Base-by-base conservation (phyloP, 768 basidiomycete species). In the Chalciporus sphaerocephalus region DNA sequence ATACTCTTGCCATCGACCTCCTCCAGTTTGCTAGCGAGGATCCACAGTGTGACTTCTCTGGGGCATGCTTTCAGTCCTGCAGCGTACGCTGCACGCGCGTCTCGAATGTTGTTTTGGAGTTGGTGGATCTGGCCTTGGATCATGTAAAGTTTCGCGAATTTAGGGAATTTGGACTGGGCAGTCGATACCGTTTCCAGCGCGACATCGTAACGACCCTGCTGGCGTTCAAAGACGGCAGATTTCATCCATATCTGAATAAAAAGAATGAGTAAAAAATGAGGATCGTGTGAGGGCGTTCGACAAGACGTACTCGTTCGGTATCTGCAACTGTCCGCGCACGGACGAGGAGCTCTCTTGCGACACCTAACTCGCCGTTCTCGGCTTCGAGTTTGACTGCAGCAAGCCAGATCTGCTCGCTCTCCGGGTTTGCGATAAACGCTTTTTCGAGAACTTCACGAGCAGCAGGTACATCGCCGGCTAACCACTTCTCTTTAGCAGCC, bases 401-500 rank as follows among this genome's bases (percentile, higher is more conserved):
- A 43, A 99, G 71, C 93, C 94, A 98, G 59, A 99, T 97, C 53
- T 87, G 84, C 69, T 98, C 96, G 61, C 90, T 94, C 65, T 97
- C 93, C 11, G 92, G 90, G 61, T 98, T 98, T 44, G 92, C 90
- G 41, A 87, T 80, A 74, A 97, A 97, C 0, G 96, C 92, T 30
- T 78, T 78, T 50, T 86, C 90, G 12, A 98, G 81, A 12, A 95
- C 87, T 53, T 84, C 81, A 27, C 93, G 86, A 2, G 96, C 92
- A n/a, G 84, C 87, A 2, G 85, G 80, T 12, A 98, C 90, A 58
- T 98, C 90, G 6, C 89, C 90, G 10, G 75, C 72, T 13, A 92
- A 61, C 95, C 95, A 99, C 63, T 92, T 90, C 71, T 98, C 95
- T 68, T 99, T 99, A 3, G 95, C 96, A 40, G 85, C 80, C 93